These are phyloP conservation scores for Colletotrichum sp. DNA, from an alignment of 2,329 filamentous ascomycete genomes.

Conservation along the genomic window DNA sequence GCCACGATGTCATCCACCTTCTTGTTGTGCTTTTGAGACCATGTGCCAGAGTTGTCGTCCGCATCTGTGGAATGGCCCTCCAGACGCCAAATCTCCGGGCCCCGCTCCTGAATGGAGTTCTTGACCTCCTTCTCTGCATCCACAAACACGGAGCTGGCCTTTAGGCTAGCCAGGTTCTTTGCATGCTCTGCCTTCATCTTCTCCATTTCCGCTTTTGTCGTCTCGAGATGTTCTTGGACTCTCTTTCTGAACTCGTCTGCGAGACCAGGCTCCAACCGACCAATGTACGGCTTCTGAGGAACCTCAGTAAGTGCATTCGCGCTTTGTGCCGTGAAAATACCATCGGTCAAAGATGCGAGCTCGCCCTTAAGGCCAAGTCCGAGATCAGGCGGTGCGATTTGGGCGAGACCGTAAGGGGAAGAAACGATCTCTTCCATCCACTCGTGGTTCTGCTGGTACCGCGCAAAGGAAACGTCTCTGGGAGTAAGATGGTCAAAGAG, in stretches of 20 bases:
- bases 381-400: constrained; percentile 87
- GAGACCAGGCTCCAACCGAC: constrained; percentile 75
- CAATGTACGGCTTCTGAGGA: constrained; percentile 65
- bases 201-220: constrained; percentile 82
- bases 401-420: constrained; percentile 83
- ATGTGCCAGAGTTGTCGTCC: constrained; percentile 43
- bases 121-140: constrained; percentile 80
- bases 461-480: constrained; percentile 82
- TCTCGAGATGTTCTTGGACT: constrained; percentile 72
- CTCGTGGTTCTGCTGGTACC: constrained; percentile 94
- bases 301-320: constrained; percentile 50
- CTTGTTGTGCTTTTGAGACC: constrained; percentile 49
- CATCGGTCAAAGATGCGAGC: constrained; percentile 80
- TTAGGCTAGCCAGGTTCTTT: constrained; percentile 75
- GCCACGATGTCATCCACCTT: constrained; percentile 76
- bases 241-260: constrained; percentile 85
- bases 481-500: constrained; percentile 89
- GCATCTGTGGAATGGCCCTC: constrained; percentile 57
- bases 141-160: constrained; percentile 71
- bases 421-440: constrained; percentile 99
- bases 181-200: constrained; percentile 82
- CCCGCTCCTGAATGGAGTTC: constrained; percentile 64
- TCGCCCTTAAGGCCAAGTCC: constrained; percentile 86
- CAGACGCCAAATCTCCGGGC: constrained; percentile 66
- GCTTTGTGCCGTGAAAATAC: constrained; percentile 77